Conservation (phyloP, 495 filamentous ascomycete genomes). For the Neurospora tetrasperma region DNA sequence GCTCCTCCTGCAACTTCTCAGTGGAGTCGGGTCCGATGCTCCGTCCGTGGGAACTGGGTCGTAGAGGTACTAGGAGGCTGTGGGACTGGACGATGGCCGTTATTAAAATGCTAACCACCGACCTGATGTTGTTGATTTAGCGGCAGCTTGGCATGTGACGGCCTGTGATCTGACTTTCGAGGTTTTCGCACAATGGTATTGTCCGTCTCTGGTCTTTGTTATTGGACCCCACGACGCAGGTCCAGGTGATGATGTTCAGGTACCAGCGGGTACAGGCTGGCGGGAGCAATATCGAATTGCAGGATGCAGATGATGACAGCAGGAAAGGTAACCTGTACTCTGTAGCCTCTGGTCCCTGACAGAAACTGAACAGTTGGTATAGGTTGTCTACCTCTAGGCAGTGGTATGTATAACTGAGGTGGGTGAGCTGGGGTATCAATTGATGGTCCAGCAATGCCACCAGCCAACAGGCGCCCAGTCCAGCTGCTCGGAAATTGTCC, state of each 20-base stretch:
- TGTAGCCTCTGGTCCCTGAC: neutral
- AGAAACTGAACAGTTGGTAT: neutral
- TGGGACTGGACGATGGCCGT: neutral
- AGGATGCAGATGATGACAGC: neutral
- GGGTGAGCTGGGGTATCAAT: too few species aligned
- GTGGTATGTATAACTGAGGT: neutral
- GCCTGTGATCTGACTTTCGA: neutral
- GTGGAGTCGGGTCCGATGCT: neutral
- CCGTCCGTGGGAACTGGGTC: neutral
- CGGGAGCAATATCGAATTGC: neutral
- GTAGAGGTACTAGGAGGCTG: neutral
- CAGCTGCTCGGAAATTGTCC: slow-evolving; percentile 10
- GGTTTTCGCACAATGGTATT: neutral
- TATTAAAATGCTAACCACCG: neutral
- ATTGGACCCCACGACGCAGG: neutral
- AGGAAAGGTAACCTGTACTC: neutral
- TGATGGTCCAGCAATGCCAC: too few species aligned
- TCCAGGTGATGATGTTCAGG: neutral
- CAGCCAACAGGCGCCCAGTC: slow-evolving; percentile 16
- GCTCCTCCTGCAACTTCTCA: neutral
- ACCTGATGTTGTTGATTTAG: slow-evolving; percentile 8
- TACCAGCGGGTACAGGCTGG: slow-evolving; percentile 7
- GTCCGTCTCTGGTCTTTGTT: neutral
- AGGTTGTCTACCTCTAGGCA: neutral
- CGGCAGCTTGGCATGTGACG: slow-evolving; percentile 22